Percentiles rank a stretch among this genome's conserved stretches.
phyloP scores from a whole-genome alignment of 192 early-diverging fungal genomes.

The Glomus cerebriforme region DNA sequence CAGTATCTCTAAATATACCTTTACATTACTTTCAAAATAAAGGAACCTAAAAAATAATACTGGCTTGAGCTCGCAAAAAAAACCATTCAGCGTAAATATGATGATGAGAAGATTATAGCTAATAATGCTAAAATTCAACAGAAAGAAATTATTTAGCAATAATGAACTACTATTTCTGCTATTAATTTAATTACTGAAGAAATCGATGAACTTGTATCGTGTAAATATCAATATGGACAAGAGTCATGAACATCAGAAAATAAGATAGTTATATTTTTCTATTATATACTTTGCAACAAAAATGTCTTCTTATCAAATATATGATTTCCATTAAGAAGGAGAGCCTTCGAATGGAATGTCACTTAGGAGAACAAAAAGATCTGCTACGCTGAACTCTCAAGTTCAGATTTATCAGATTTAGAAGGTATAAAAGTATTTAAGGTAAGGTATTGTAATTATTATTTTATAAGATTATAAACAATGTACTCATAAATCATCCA shows the following conservation, averaged over 20 bases:
- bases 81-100: constrained; percentile 2
- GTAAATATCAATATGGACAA: background rate
- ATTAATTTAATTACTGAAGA: too few species aligned
- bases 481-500: too few species aligned
- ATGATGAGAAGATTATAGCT: background rate
- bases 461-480: background rate
- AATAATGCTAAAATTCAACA: too few species aligned
- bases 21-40: constrained; percentile 30
- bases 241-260: constrained; percentile 14
- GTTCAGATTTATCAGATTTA: constrained; percentile 1
- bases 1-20: constrained; percentile 24
- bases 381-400: constrained; percentile 22
- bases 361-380: constrained; percentile 25
- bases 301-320: constrained; percentile 26
- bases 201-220: too few species aligned
- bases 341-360: constrained; percentile 27
- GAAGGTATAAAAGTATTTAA: background rate
- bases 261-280: constrained; percentile 22
- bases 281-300: constrained; percentile 25
- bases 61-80: constrained; percentile 25
- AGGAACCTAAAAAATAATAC: constrained; percentile 25
- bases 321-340: constrained; percentile 24
- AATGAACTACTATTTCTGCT: too few species aligned
- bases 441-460: background rate
- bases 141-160: too few species aligned